A percentile compares a stretch with the other conserved stretches of the same genome.
phyloP scores from a whole-genome alignment of 139 green algal species.

The Limnomonas spitsbergensis region DNA sequence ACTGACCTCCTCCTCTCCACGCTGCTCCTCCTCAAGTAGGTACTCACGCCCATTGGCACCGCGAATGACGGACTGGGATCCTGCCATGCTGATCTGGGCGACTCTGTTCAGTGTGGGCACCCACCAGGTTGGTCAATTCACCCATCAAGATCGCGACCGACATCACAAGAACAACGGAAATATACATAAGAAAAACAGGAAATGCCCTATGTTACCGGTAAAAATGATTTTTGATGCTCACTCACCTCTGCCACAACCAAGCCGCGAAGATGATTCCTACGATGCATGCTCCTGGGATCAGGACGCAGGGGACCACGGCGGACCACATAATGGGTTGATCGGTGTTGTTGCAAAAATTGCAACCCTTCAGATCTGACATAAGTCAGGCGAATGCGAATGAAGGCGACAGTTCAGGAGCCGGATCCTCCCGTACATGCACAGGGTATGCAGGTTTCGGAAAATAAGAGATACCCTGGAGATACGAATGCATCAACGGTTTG shows the following conservation, averaged over 20 bases:
- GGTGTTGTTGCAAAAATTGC: no score
- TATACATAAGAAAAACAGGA: background rate
- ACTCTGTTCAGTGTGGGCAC: slow-evolving; percentile 23
- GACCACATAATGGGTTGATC: no score
- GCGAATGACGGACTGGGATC: slow-evolving; percentile 38
- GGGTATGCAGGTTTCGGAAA: no score
- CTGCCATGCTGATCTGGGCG: slow-evolving; percentile 46
- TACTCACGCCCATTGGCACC: slow-evolving; percentile 71
- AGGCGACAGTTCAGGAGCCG: no score
- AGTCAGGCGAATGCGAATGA: no score
- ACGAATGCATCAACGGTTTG: no score
- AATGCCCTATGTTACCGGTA: background rate
- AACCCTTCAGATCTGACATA: no score
- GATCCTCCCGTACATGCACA: no score
- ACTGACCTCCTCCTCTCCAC: slow-evolving; percentile 7
- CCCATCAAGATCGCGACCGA: no score
- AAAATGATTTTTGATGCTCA: background rate
- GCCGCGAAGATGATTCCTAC: slow-evolving; percentile 66
- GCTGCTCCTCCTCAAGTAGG: slow-evolving; percentile 60
- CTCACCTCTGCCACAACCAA: slow-evolving; percentile 59
- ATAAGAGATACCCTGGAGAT: no score
- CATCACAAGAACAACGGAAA: no score
- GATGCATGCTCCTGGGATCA: background rate
- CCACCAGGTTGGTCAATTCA: no score
- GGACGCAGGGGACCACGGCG: background rate